Conservation (phyloP, 306 rosid species). For the Rosa persica region DNA sequence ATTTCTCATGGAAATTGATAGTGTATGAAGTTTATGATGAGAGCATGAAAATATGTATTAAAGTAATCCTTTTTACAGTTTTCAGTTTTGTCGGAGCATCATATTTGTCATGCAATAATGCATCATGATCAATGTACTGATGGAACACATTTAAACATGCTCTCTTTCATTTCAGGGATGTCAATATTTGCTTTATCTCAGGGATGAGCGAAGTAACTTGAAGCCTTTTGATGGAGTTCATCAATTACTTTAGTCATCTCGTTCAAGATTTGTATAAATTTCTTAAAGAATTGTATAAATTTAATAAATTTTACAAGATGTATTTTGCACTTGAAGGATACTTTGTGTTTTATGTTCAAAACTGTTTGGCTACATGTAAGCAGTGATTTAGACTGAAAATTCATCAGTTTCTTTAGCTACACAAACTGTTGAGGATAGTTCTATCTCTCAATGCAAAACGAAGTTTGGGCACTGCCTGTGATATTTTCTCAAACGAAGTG, state of each 20-base stretch:
- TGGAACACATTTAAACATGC: background rate
- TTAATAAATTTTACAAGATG: background rate
- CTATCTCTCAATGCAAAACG: background rate
- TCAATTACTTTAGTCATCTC: background rate
- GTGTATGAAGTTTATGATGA: background rate
- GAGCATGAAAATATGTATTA: background rate
- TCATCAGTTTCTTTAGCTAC: background rate
- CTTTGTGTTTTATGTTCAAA: background rate
- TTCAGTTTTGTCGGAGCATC: background rate
- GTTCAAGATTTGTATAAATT: background rate
- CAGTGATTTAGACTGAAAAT: background rate
- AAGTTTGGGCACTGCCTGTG: background rate
- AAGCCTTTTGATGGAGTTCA: background rate
- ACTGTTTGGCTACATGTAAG: background rate
- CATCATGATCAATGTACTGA: background rate
- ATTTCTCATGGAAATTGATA: background rate
- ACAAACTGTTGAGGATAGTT: background rate
- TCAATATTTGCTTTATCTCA: background rate
- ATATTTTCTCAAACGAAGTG: no score
- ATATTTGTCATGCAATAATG: background rate
- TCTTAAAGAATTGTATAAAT: background rate
- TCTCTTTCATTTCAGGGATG: background rate
- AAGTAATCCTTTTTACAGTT: background rate
- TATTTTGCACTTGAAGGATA: background rate
- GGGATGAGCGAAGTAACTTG: background rate